Evolutionary conservation across 768 basidiomycete genomes (phyloP).

Genomic region (Tylopilus sp.): DNA sequence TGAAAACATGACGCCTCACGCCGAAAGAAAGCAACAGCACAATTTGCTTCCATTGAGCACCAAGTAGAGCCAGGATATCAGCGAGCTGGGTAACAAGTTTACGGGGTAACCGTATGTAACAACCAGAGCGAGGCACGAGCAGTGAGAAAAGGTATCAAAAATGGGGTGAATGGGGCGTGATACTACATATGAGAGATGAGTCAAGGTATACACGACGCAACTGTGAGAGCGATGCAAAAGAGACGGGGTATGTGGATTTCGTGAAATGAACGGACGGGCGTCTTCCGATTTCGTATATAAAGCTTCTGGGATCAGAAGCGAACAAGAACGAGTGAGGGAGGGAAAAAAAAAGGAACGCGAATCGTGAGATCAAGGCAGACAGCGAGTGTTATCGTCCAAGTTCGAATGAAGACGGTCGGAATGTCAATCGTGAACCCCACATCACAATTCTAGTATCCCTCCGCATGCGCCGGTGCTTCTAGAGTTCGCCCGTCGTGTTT

Average conservation of each 20-base stretch:
- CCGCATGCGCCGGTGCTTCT: slow-evolving; percentile 24
- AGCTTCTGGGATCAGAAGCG: slow-evolving; percentile 26
- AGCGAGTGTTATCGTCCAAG: slow-evolving; percentile 29
- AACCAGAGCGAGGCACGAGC: slow-evolving; percentile 18
- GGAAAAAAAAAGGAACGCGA: slow-evolving; percentile 28
- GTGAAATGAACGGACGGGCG: slow-evolving; percentile 33
- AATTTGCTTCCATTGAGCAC: slow-evolving; percentile 14
- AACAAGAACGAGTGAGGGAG: slow-evolving; percentile 22
- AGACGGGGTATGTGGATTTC: slow-evolving; percentile 31
- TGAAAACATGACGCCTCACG: slow-evolving; percentile 23
- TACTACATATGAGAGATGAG: slow-evolving; percentile 35
- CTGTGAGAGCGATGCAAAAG: slow-evolving; percentile 37
- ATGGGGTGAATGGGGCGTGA: slow-evolving; percentile 31
- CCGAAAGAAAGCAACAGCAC: slow-evolving; percentile 10
- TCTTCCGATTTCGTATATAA: slow-evolving; percentile 35
- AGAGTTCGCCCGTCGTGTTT: slow-evolving; percentile 53
- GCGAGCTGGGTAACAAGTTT: slow-evolving; percentile 33
- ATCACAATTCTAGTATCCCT: slow-evolving; percentile 30
- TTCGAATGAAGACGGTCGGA: slow-evolving; percentile 32
- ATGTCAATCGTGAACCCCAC: slow-evolving; percentile 25
- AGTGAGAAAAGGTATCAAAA: slow-evolving; percentile 33
- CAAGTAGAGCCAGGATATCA: slow-evolving; percentile 32
- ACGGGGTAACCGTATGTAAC: slow-evolving; percentile 38
- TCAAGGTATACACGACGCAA: slow-evolving; percentile 37
- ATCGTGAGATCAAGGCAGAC: slow-evolving; percentile 31